phyloP scores from a whole-genome alignment of 176 grass and related monocot genomes.

The Pharus latifolius region DNA sequence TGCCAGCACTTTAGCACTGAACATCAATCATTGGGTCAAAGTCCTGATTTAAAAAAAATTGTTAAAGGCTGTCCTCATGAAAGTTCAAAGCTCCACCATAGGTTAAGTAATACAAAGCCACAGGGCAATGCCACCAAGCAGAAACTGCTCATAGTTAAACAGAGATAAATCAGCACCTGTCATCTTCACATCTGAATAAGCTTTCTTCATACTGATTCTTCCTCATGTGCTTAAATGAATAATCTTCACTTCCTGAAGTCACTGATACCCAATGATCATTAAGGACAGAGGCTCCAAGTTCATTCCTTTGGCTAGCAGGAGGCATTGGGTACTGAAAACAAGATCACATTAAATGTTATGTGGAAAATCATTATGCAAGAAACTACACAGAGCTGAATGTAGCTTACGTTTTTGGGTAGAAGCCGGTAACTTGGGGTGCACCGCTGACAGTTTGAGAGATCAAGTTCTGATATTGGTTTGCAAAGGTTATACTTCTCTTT shows the following conservation, averaged over 20 bases:
- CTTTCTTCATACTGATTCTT: constrained; percentile 99
- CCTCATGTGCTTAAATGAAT: constrained; percentile 99
- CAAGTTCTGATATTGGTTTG: constrained; percentile 95
- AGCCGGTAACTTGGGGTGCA: constrained; percentile 96
- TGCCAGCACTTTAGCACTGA: neutral
- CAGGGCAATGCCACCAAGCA: neutral
- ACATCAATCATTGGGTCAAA: neutral
- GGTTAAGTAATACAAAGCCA: neutral
- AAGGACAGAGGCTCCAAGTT: constrained; percentile 72
- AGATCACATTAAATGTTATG: constrained; percentile 8
- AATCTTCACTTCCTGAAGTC: constrained; percentile 99
- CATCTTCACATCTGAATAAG: constrained; percentile 98
- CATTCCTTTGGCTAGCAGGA: constrained; percentile 71
- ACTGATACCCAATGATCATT: constrained; percentile 97
- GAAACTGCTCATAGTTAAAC: neutral
- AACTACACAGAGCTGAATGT: neutral
- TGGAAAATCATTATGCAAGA: neutral
- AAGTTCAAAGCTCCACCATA: neutral
- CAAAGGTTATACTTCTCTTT: constrained; percentile 92
- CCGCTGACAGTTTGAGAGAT: constrained; percentile 82
- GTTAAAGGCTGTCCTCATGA: neutral
- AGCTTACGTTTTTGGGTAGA: constrained; percentile 85
- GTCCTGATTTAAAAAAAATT: neutral
- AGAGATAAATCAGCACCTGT: constrained; percentile 48
- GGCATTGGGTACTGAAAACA: constrained; percentile 69